These are phyloP conservation scores for Pichia cephalocereana DNA, from an alignment of 805 yeast genomes.

Conservation along the genomic window DNA sequence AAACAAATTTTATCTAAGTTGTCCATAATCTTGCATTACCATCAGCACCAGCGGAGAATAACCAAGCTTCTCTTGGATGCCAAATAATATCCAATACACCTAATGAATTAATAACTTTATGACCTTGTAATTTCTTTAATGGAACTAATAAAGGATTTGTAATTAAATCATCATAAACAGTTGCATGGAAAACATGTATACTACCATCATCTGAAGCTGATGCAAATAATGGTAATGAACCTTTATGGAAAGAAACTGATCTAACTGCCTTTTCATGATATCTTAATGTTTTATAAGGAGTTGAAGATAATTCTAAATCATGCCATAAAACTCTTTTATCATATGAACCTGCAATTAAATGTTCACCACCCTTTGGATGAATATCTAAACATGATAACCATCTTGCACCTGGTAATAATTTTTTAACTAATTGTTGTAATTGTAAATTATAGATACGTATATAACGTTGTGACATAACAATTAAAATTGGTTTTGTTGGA, in stretches of 20 bases:
- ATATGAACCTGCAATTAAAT: conserved; percentile 82
- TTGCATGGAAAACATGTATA: conserved; percentile 91
- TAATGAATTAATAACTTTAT: conserved; percentile 63
- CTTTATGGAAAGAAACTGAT: conserved; percentile 76
- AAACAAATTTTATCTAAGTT: conserved; percentile 33
- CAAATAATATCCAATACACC: conserved; percentile 85
- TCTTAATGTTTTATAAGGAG: conserved; percentile 92
- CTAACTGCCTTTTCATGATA: conserved; percentile 95
- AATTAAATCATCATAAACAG: conserved; percentile 91
- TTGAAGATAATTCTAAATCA: conserved; percentile 77
- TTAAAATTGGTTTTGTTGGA: conserved; percentile 88
- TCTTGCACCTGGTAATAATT: conserved; percentile 89
- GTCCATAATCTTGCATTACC: conserved; percentile 96
- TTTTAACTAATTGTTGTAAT: conserved; percentile 74
- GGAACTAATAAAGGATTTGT: conserved; percentile 95
- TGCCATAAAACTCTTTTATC: conserved; percentile 97
- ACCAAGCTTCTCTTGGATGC: conserved; percentile 99
- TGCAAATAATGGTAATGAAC: conserved; percentile 80
- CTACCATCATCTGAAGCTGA: conserved; percentile 93
- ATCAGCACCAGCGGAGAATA: conserved; percentile 95
- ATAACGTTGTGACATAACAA: conserved; percentile 90
- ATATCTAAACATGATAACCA: conserved; percentile 89
- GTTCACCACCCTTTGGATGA: conserved; percentile 90
- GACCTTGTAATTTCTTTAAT: conserved; percentile 87
- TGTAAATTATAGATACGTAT: conserved; percentile 85